Base-by-base conservation (phyloP, 306 rosid species). In the Alnus glutinosa region DNA sequence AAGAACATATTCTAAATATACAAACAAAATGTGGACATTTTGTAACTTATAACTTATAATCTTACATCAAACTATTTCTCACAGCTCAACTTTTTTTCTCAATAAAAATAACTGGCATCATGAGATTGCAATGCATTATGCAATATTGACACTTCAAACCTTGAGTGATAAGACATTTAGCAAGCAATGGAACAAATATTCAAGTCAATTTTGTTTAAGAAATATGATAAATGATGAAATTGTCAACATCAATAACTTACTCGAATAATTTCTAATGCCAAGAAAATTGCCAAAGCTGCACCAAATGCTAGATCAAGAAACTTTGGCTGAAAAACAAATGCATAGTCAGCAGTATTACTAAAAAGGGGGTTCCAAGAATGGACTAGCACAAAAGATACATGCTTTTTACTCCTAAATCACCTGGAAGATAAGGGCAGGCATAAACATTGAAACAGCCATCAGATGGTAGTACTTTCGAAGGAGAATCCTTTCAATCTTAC, bases 351-450 rank as follows among this genome's bases (percentile, higher is more conserved):
- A 64, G 52, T 67, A 79, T 61, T 36, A 71, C 16, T 39, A 73
- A 47, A 68, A 44, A 76, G 34, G 79, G 55, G 32, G 50, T 32
- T 59, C 51, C 23, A 14, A 79, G 39, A 74, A 75, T 51, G 64
- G 48, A 64, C 76, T 59, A 39, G 30, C 50, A 61, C 42, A 81
- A 76, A 63, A 86, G 61, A 44, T 77, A 54, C 18, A 4, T 61
- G 42, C 52, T 50, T 7, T 49, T 74, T 79, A 72, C 58, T 79
- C 73, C 81, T 69, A 78, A 81, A 78, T 87, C 82, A 95, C 99
- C 98, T 93, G 99, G 84, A 87, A 93, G 83, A 95, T 84, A 77
- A 95, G 96, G 78, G 98, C 98, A 80, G 98, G 98, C 74, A 85
- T 68, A 89, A 95, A 95, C 98, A 95, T 95, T 54, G 67, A 90